Evolutionary conservation across 2,329 filamentous ascomycete genomes (phyloP).

Genomic region (Talaromyces islandicus): DNA sequence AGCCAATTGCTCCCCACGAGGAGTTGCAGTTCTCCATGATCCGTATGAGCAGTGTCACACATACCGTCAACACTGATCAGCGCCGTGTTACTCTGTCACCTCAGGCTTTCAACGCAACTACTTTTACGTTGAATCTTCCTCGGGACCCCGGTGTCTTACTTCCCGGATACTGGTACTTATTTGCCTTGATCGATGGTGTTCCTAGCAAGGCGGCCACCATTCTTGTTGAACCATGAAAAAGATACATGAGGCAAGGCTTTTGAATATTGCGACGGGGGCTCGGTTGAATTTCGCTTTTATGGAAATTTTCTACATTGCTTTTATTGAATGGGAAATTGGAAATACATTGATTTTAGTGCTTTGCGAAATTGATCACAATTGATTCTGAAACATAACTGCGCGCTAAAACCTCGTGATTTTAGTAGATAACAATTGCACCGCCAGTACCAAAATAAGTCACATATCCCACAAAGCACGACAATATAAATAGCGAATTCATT

Average conservation of each 20-base stretch:
- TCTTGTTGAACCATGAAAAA: constrained; percentile 17
- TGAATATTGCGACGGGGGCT: not conserved
- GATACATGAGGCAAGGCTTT: not conserved
- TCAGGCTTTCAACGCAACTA: constrained; percentile 18
- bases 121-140: constrained; percentile 40
- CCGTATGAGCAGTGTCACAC: constrained; percentile 45
- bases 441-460: no score
- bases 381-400: not conserved
- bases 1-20: constrained; percentile 17
- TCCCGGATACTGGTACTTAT: constrained; percentile 51
- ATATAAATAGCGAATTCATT: no score
- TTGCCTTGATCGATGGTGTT: constrained; percentile 43
- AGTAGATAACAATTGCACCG: not conserved
- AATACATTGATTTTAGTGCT: not conserved
- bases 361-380: not conserved
- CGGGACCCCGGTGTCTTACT: constrained; percentile 44
- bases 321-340: not conserved
- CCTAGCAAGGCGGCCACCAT: constrained; percentile 44
- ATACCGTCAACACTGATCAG: constrained; percentile 54
- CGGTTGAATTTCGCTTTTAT: not conserved
- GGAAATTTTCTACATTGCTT: not conserved
- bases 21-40: constrained; percentile 36
- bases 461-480: no score
- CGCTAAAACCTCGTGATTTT: not conserved
- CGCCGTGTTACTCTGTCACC: constrained; percentile 43